Conservation (phyloP, 768 basidiomycete genomes). For the Naganishia antarctica region DNA sequence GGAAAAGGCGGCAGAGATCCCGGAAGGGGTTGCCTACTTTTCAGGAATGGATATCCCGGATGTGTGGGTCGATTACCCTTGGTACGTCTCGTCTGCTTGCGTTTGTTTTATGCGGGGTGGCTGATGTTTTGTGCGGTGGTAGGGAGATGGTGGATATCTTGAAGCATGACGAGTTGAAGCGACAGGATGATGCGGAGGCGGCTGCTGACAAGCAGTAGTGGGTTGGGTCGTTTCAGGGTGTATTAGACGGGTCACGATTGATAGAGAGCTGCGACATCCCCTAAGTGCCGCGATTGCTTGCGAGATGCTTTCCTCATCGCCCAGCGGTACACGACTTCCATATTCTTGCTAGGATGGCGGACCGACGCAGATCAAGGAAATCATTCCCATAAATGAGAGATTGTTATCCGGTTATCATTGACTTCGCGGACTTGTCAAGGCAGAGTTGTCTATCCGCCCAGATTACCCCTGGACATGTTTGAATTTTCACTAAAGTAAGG, state of each 20-base stretch:
- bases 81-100: conserved; percentile 30
- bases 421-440: no score
- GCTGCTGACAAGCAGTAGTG: conserved; percentile 6
- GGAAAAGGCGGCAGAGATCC: conserved; percentile 70
- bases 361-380: no score
- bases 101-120: not conserved
- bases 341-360: no score
- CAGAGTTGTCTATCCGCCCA: no score
- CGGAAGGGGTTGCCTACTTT: conserved; percentile 66
- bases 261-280: not conserved
- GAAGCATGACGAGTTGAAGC: conserved; percentile 30
- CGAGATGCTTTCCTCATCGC: no score
- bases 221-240: not conserved
- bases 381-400: no score
- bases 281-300: no score
- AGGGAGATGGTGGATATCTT: conserved; percentile 33
- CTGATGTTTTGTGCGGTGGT: not conserved
- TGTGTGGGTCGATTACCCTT: conserved; percentile 52
- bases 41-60: conserved; percentile 63
- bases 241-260: not conserved
- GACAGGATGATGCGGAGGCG: conserved; percentile 28
- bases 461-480: no score
- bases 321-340: no score
- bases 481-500: no score
- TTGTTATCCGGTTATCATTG: no score